Base-by-base conservation (phyloP, 441 rosid species). In the Cnidoscolus chayamansa region DNA sequence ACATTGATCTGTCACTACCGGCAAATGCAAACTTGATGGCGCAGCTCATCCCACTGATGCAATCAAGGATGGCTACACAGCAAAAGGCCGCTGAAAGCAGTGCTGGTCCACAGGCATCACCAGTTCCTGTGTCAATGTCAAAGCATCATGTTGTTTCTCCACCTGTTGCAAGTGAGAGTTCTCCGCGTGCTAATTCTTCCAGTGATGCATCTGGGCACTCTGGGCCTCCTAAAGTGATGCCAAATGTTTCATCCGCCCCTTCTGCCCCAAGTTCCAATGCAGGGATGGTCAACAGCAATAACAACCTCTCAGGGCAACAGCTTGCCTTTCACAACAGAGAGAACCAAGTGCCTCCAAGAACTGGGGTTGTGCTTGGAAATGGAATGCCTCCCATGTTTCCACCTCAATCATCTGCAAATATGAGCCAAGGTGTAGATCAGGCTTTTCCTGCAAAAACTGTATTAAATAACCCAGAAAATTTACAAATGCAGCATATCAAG, bases 1-100 rank as follows among this genome's bases (percentile, higher is more conserved):
- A 94, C 79, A 83, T 96, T 78, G 99, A 96, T 84, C 82, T 92
- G 72, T 83, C 98, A n/a, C 91, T 80, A 61, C 98, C 99, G 77
- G 93, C 86, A 77, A 90, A 96, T 82, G 91, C 95, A 77, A 92
- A 79, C 84, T 80, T 93, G 90, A 79, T 92, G 86, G 85, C 93
- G 8, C 97, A 94, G 76, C 87, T 96, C 47, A 80, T 96, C 72
- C 93, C 91, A 19, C 77, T 86, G 32, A 84, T 90, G 89, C 97
- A 96, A 84, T 79, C 93, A 59, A 90, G 89, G 81, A 92, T 96
- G 87, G 93, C 86, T 84, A 86, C 88, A 31, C 95, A 89, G 75
- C 93, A 88, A 64, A 94, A 89, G 82, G 79, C 90, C 73, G 86
- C 81, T 76, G 98, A 89, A 82, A 84, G 83, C 76, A 88, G 75